These are phyloP conservation scores for Calonectria naviculata DNA, from an alignment of 2,329 filamentous ascomycete genomes.

Conservation along the genomic window DNA sequence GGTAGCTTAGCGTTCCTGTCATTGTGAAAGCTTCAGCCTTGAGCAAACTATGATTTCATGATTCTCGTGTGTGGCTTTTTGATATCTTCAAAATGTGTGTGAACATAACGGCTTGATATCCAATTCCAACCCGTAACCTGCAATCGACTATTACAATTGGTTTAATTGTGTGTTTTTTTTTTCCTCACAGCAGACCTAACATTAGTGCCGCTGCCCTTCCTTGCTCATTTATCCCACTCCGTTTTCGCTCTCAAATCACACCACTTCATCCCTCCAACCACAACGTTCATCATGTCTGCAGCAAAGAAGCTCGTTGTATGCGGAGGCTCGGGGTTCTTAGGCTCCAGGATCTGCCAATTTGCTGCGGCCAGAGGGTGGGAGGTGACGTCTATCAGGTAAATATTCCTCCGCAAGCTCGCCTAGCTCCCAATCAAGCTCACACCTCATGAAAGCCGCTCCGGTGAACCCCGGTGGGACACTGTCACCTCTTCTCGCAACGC, in stretches of 20 bases:
- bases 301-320: constrained; percentile 89
- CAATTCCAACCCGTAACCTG: constrained; percentile 24
- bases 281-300: constrained; percentile 58
- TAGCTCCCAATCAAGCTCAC: constrained; percentile 24
- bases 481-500: constrained; percentile 77
- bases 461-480: constrained; percentile 85
- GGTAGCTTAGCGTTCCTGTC: not conserved
- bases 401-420: constrained; percentile 1
- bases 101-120: constrained; percentile 6
- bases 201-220: not conserved
- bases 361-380: constrained; percentile 89
- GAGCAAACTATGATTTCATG: constrained; percentile 42
- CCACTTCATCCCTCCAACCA: constrained; percentile 31
- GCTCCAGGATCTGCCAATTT: constrained; percentile 89
- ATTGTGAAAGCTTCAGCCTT: constrained; percentile 32
- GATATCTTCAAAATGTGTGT: constrained; percentile 9
- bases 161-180: not conserved
- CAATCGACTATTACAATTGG: not conserved
- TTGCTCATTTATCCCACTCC: not conserved
- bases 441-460: constrained; percentile 76
- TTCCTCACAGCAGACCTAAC: not conserved
- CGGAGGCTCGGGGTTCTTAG: constrained; percentile 93
- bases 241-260: constrained; percentile 31
- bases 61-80: constrained; percentile 28
- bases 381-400: constrained; percentile 90